Evolutionary conservation across 2,329 filamentous ascomycete species (phyloP).

Genomic region (Arthroderma sp.): DNA sequence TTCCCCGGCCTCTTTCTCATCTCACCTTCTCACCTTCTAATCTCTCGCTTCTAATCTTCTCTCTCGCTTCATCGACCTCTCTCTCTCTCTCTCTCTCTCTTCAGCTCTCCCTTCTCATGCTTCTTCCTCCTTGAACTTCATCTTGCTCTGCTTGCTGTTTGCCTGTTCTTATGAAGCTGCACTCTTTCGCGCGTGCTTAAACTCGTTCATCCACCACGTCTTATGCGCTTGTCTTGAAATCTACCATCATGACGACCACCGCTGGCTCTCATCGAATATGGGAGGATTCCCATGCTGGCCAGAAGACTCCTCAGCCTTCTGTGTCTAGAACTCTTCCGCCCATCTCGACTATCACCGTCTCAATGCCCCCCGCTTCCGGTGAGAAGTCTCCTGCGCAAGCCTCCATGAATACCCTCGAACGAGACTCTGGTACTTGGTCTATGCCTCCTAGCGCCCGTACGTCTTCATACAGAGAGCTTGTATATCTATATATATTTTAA

Average conservation of each 20-base stretch:
- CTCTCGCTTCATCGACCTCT: conserved; percentile 4
- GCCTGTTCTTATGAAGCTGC: neutral
- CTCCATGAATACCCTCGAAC: conserved; percentile 35
- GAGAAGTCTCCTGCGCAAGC: conserved; percentile 32
- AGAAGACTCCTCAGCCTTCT: conserved; percentile 28
- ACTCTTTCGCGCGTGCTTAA: neutral
- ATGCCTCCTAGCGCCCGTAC: conserved; percentile 46
- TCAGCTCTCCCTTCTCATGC: conserved; percentile 1
- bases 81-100: neutral
- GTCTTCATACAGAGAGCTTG: conserved; percentile 13
- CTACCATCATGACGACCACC: conserved; percentile 13
- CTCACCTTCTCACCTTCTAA: conserved; percentile 1
- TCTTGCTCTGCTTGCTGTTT: neutral
- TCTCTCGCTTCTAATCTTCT: conserved; percentile 5
- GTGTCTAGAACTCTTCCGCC: conserved; percentile 31
- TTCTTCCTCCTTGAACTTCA: neutral
- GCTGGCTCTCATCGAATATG: conserved; percentile 32
- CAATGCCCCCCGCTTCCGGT: conserved; percentile 21
- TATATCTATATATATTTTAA: neutral
- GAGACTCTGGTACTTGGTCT: conserved; percentile 48
- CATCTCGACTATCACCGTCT: conserved; percentile 35
- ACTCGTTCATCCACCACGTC: neutral
- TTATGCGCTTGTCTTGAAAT: neutral
- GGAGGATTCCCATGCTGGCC: conserved; percentile 25
- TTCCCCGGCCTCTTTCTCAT: neutral